Percentiles rank a stretch among this genome's conserved stretches.
Evolutionary conservation across 495 filamentous ascomycete species (phyloP).

Genomic region (Talaromyces ruber): DNA sequence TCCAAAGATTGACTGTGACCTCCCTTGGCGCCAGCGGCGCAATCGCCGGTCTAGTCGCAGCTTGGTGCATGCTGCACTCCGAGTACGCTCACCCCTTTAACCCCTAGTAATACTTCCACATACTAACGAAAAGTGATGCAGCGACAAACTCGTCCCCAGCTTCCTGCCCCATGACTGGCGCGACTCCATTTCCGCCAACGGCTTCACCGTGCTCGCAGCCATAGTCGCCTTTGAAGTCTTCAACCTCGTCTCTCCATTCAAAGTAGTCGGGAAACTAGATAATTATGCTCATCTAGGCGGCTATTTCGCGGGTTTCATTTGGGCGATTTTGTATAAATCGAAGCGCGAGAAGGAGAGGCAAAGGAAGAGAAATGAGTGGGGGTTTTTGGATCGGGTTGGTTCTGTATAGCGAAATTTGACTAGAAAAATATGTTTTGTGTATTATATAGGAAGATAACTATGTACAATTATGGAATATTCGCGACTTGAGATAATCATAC

Average conservation of each 20-base stretch:
- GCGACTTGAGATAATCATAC: neutral
- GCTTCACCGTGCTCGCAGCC: slow-evolving; percentile 26
- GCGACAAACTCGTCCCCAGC: slow-evolving; percentile 32
- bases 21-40: slow-evolving; percentile 70
- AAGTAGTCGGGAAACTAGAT: slow-evolving; percentile 39
- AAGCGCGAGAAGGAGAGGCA: neutral
- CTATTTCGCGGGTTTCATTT: slow-evolving; percentile 40
- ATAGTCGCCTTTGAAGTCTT: slow-evolving; percentile 32
- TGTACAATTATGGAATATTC: neutral
- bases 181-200: slow-evolving; percentile 23
- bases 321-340: slow-evolving; percentile 16
- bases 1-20: slow-evolving; percentile 35
- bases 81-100: slow-evolving; percentile 24
- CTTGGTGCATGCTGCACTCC: slow-evolving; percentile 59
- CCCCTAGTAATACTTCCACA: neutral
- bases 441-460: neutral
- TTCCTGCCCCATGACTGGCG: slow-evolving; percentile 32
- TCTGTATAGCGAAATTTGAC: neutral
- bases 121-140: slow-evolving; percentile 9
- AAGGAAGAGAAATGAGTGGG: neutral
- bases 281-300: slow-evolving; percentile 69
- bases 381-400: neutral
- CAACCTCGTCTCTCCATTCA: slow-evolving; percentile 21
- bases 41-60: slow-evolving; percentile 56
- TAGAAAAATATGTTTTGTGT: neutral